Conservation (phyloP, 2,329 filamentous ascomycete genomes). For the Cladophialophora immunda region DNA sequence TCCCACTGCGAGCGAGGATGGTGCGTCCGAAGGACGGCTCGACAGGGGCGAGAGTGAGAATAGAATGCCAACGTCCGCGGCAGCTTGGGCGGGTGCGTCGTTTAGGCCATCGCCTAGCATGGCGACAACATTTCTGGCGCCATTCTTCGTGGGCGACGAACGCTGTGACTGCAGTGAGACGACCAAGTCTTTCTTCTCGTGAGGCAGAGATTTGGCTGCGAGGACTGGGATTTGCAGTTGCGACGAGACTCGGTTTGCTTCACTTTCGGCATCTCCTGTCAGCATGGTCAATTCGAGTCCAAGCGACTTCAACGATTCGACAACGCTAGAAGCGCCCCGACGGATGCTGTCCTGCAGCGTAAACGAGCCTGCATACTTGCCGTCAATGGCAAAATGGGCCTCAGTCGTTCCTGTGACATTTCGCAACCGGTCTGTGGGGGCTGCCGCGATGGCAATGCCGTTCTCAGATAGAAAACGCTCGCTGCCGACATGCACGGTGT, state of each 20-base stretch:
- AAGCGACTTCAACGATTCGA: constrained; percentile 44
- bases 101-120: constrained; percentile 81
- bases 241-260: constrained; percentile 58
- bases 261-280: constrained; percentile 63
- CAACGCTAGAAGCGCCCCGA: constrained; percentile 59
- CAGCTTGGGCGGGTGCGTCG: constrained; percentile 75
- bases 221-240: constrained; percentile 50
- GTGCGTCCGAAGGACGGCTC: constrained; percentile 51
- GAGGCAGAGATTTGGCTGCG: constrained; percentile 24
- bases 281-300: constrained; percentile 50
- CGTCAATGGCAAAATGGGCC: constrained; percentile 65
- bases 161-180: constrained; percentile 6
- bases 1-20: constrained; percentile 56
- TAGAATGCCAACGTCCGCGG: constrained; percentile 75
- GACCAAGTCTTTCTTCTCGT: constrained; percentile 29
- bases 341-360: constrained; percentile 60
- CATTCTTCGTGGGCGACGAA: background rate
- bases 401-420: constrained; percentile 52
- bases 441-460: constrained; percentile 11
- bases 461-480: constrained; percentile 23
- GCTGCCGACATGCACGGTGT: constrained; percentile 28
- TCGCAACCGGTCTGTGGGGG: constrained; percentile 38
- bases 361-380: constrained; percentile 56
- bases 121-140: constrained; percentile 19
- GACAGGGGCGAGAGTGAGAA: constrained; percentile 57